Conservation (phyloP, 1,284 basidiomycete species). For the Trichosporon sp. region DNA sequence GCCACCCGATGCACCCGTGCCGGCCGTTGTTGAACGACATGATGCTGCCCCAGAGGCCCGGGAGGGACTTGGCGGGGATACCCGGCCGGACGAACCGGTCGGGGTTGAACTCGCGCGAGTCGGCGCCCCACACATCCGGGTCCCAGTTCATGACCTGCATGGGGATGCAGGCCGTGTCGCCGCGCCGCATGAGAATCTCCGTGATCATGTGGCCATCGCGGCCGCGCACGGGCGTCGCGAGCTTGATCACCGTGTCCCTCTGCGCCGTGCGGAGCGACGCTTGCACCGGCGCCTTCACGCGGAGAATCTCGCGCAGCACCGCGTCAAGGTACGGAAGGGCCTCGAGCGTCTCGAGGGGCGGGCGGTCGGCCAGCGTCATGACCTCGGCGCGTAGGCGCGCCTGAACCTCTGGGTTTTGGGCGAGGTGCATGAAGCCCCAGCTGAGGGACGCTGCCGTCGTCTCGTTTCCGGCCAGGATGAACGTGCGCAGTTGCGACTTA, state of each 20-base stretch:
- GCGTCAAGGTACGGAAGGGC: conserved; percentile 60
- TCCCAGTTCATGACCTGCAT: conserved; percentile 63
- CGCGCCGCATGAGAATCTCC: conserved; percentile 35
- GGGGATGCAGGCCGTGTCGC: conserved; percentile 2
- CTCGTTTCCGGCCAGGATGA: conserved; percentile 69
- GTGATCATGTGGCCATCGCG: conserved; percentile 46
- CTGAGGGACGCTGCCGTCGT: conserved; percentile 71
- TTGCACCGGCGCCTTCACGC: conserved; percentile 66
- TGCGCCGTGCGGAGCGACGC: conserved; percentile 65
- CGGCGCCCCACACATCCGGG: conserved; percentile 65
- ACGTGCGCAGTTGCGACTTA: conserved; percentile 73
- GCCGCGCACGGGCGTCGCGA: conserved; percentile 52
- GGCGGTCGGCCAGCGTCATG: conserved; percentile 46
- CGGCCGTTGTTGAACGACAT: conserved; percentile 70
- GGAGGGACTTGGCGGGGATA: conserved; percentile 58
- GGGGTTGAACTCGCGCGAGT: conserved; percentile 67
- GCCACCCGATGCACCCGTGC: conserved; percentile 71
- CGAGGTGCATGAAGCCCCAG: conserved; percentile 72
- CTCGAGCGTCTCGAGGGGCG: conserved; percentile 24
- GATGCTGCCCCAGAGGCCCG: conserved; percentile 66
- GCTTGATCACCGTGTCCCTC: conserved; percentile 66
- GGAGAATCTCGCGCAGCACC: conserved; percentile 67
- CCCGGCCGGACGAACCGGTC: conserved; percentile 61
- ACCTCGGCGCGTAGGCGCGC: conserved; percentile 64
- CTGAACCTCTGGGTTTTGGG: conserved; percentile 63